These are phyloP conservation scores for Corynespora cassiicola DNA, from an alignment of 2,329 filamentous ascomycete genomes.

Conservation along the genomic window DNA sequence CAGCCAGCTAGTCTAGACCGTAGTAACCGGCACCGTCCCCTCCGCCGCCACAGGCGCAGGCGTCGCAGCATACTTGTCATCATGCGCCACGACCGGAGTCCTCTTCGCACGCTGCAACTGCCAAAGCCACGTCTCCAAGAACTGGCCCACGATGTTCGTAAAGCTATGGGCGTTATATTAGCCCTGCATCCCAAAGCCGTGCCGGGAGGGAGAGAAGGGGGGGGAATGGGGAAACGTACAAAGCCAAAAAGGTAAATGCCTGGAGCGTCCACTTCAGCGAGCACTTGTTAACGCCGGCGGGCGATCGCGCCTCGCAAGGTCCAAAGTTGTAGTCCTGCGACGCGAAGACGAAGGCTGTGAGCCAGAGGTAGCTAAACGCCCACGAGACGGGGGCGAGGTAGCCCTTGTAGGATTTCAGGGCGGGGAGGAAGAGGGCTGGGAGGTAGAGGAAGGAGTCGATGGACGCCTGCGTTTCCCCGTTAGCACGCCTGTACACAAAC, in stretches of 20 bases:
- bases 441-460: slow-evolving; percentile 20
- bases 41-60: no score
- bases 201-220: no score
- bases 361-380: slow-evolving; percentile 31
- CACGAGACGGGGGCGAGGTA: slow-evolving; percentile 23
- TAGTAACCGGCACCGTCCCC: no score
- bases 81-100: no score
- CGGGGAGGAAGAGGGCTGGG: slow-evolving; percentile 15
- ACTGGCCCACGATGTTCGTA: slow-evolving; percentile 21
- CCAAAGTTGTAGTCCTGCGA: slow-evolving; percentile 26
- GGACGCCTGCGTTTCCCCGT: slow-evolving; percentile 11
- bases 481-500: not conserved
- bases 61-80: no score
- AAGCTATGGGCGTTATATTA: slow-evolving; percentile 15
- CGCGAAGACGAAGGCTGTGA: slow-evolving; percentile 30
- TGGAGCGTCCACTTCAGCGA: slow-evolving; percentile 25
- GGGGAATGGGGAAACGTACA: slow-evolving; percentile 15
- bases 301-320: slow-evolving; percentile 15
- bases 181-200: no score
- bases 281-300: slow-evolving; percentile 16
- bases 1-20: no score
- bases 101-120: slow-evolving; percentile 23
- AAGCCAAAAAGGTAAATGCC: slow-evolving; percentile 31
- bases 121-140: slow-evolving; percentile 24
- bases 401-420: slow-evolving; percentile 26